Evolutionary conservation across 2,329 filamentous ascomycete genomes (phyloP).

Genomic region (Aspergillus unguis): DNA sequence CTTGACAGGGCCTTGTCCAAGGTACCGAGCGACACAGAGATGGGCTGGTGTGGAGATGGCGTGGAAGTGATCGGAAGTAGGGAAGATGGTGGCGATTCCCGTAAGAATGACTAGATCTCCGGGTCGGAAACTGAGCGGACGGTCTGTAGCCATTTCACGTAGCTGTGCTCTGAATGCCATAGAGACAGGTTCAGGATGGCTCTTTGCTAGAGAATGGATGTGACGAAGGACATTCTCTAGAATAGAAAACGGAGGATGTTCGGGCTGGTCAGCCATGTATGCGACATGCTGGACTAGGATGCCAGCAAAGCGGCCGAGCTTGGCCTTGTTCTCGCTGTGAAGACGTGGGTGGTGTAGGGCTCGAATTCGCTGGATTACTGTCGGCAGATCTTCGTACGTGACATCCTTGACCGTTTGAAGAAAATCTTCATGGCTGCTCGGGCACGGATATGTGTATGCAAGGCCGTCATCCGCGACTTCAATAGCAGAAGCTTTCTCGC

Average conservation of each 20-base stretch:
- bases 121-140: constrained; percentile 50
- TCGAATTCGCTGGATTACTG: constrained; percentile 82
- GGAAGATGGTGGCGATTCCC: constrained; percentile 79
- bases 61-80: constrained; percentile 96
- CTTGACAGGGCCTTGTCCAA: constrained; percentile 71
- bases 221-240: constrained; percentile 82
- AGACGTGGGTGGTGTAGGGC: constrained; percentile 90
- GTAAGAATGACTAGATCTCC: constrained; percentile 82
- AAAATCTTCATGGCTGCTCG: constrained; percentile 72
- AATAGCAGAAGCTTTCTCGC: constrained; percentile 33
- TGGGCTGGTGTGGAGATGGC: constrained; percentile 88
- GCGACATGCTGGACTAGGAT: constrained; percentile 55
- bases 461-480: constrained; percentile 52
- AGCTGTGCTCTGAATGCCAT: constrained; percentile 75
- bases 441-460: constrained; percentile 83
- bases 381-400: constrained; percentile 64
- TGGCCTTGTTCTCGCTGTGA: constrained; percentile 77
- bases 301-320: constrained; percentile 58
- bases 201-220: constrained; percentile 86
- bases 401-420: constrained; percentile 62
- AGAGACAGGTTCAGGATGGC: constrained; percentile 73
- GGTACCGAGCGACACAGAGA: constrained; percentile 76
- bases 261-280: constrained; percentile 52
- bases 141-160: constrained; percentile 51
- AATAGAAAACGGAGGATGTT: constrained; percentile 59